Percentiles rank a stretch among this genome's conserved stretches.
These are phyloP conservation scores for Huntiella omanensis DNA, from an alignment of 2,329 filamentous ascomycete species.

Conservation along the genomic window DNA sequence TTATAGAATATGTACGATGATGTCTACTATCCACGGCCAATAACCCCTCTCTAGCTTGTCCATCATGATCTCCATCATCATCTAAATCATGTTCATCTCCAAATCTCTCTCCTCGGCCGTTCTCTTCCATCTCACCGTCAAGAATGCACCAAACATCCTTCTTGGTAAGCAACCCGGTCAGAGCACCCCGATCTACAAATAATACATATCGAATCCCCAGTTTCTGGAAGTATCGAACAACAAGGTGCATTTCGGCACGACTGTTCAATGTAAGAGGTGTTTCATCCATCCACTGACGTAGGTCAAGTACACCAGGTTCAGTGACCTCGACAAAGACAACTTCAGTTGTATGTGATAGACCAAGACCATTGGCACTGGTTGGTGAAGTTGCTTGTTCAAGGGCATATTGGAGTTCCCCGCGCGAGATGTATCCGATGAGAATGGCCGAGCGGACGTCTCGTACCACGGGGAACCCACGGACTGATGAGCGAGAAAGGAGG, in stretches of 20 bases:
- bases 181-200: slow-evolving; percentile 61
- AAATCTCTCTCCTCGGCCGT: background rate
- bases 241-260: slow-evolving; percentile 60
- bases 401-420: slow-evolving; percentile 73
- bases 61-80: slow-evolving; percentile 13
- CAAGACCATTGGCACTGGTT: slow-evolving; percentile 29
- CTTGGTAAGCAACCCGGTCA: slow-evolving; percentile 82
- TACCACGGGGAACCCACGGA: slow-evolving; percentile 84
- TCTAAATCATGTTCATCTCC: background rate
- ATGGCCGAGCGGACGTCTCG: slow-evolving; percentile 57
- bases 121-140: slow-evolving; percentile 47
- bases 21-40: background rate
- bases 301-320: slow-evolving; percentile 62
- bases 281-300: slow-evolving; percentile 97
- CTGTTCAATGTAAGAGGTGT: slow-evolving; percentile 81
- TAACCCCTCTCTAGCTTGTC: slow-evolving; percentile 9
- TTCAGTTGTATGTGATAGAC: slow-evolving; percentile 51
- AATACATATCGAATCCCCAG: slow-evolving; percentile 80
- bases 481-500: slow-evolving; percentile 54
- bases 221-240: slow-evolving; percentile 84
- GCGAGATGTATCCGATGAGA: slow-evolving; percentile 82
- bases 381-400: slow-evolving; percentile 41
- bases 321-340: slow-evolving; percentile 46
- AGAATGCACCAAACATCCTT: slow-evolving; percentile 94
- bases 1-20: slow-evolving; percentile 5